Evolutionary conservation across 176 grass and related monocot species (phyloP).

Genomic region (Carex littledalei): DNA sequence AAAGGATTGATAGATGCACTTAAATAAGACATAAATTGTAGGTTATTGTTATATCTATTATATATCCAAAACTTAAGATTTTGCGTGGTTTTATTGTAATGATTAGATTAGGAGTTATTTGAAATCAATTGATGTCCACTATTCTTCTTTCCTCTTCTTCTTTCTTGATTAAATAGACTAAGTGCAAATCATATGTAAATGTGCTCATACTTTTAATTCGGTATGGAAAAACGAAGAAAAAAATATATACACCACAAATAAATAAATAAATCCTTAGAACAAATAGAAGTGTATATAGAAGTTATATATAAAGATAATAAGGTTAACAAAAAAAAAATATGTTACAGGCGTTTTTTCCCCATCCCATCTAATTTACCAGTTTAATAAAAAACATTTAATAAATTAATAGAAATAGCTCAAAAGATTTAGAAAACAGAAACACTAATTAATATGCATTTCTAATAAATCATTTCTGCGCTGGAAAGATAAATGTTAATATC

Average conservation of each 20-base stretch:
- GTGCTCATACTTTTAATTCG: neutral
- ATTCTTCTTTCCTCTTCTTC: neutral
- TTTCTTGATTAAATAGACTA: neutral
- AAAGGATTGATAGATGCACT: neutral
- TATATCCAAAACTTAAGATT: neutral
- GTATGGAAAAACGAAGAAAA: neutral
- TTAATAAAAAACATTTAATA: neutral
- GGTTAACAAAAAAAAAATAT: neutral
- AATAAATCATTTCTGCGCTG: neutral
- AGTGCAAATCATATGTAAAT: too few relatives aligned
- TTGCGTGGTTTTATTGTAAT: neutral
- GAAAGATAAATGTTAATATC: neutral
- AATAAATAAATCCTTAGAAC: neutral
- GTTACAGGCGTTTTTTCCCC: neutral
- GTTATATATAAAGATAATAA: neutral
- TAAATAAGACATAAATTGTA: neutral
- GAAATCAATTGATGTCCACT: neutral
- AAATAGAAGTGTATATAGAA: neutral
- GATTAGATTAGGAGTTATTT: neutral
- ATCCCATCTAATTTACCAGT: neutral
- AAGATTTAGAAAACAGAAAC: neutral
- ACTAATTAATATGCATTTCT: neutral
- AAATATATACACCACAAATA: neutral
- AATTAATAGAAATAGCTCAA: neutral
- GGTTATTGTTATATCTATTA: neutral